These are phyloP conservation scores for Globisporangium ultimum DNA, from an alignment of 352 stramenopile species.

Conservation along the genomic window DNA sequence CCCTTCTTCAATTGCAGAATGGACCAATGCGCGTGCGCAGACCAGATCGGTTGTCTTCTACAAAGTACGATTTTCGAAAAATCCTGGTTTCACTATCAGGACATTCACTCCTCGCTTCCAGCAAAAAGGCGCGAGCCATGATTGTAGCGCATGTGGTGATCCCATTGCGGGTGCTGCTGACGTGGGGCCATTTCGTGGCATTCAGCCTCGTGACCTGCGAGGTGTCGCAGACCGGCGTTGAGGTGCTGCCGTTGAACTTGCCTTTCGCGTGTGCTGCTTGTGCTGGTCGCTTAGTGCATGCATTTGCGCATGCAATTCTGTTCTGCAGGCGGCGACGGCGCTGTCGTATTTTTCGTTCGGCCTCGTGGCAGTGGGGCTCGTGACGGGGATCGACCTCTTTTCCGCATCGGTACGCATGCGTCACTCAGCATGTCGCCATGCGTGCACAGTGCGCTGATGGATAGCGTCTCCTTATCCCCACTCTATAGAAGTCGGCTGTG, in stretches of 20 bases:
- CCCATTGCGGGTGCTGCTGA: slow-evolving; percentile 53
- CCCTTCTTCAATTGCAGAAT: background rate
- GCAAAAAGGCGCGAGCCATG: background rate
- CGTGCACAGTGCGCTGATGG: background rate
- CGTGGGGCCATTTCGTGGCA: slow-evolving; percentile 51
- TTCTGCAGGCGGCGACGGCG: slow-evolving; percentile 20
- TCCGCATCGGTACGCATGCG: slow-evolving; percentile 27
- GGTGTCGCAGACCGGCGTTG: slow-evolving; percentile 2
- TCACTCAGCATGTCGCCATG: background rate
- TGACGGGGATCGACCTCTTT: slow-evolving; percentile 52
- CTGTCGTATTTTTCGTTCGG: slow-evolving; percentile 41
- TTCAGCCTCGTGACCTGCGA: slow-evolving; percentile 31
- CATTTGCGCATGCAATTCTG: background rate
- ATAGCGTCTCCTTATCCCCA: background rate
- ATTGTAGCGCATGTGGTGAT: slow-evolving; percentile 17
- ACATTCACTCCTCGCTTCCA: too few species aligned
- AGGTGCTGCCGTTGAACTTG: slow-evolving; percentile 1
- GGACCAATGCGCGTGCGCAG: too few species aligned
- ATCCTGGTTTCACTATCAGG: too few species aligned
- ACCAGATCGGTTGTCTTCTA: background rate
- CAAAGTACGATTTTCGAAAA: background rate
- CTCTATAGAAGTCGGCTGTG: slow-evolving; percentile 41
- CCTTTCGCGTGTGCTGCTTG: background rate
- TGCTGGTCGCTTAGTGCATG: background rate
- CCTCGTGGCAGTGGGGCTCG: slow-evolving; percentile 30